A percentile compares a stretch with the other conserved stretches of the same genome.
These are phyloP conservation scores for Lactarius indigo DNA, from an alignment of 768 basidiomycete species.

Conservation along the genomic window DNA sequence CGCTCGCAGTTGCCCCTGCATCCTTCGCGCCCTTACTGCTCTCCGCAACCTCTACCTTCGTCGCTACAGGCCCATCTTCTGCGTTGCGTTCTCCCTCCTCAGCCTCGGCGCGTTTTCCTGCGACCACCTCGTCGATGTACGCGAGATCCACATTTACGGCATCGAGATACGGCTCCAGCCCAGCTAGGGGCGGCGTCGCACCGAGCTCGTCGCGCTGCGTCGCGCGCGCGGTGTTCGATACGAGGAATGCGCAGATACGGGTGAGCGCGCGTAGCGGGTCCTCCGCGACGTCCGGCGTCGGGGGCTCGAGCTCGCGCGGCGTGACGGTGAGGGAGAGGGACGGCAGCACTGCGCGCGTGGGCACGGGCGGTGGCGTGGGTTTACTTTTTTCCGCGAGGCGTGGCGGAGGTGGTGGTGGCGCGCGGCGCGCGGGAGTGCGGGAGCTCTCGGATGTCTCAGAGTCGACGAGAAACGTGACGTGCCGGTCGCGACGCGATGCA, in stretches of 20 bases:
- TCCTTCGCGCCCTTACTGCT: background rate
- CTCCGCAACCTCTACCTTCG: background rate
- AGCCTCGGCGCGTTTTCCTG: background rate
- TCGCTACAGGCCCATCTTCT: background rate
- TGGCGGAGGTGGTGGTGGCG: background rate
- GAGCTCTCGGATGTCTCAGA: background rate
- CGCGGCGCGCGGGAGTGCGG: background rate
- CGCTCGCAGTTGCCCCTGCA: background rate
- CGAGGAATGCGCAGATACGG: conserved; percentile 16
- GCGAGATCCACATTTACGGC: conserved; percentile 7
- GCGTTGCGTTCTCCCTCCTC: no score
- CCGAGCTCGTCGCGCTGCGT: conserved; percentile 2
- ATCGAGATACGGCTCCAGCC: conserved; percentile 10
- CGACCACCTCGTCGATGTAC: conserved; percentile 6
- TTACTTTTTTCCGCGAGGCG: background rate
- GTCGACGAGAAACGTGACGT: conserved; percentile 9
- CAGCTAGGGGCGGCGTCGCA: conserved; percentile 13
- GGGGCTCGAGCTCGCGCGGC: conserved; percentile 16
- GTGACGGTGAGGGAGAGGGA: conserved; percentile 17
- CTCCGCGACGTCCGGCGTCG: conserved; percentile 16
- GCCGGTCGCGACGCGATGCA: background rate
- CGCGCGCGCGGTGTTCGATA: conserved; percentile 7
- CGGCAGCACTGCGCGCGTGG: background rate
- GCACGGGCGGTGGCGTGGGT: background rate
- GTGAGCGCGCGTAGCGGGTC: conserved; percentile 11